Base-by-base conservation (phyloP, 257 asterid genomes). In the Scutellaria minor region DNA sequence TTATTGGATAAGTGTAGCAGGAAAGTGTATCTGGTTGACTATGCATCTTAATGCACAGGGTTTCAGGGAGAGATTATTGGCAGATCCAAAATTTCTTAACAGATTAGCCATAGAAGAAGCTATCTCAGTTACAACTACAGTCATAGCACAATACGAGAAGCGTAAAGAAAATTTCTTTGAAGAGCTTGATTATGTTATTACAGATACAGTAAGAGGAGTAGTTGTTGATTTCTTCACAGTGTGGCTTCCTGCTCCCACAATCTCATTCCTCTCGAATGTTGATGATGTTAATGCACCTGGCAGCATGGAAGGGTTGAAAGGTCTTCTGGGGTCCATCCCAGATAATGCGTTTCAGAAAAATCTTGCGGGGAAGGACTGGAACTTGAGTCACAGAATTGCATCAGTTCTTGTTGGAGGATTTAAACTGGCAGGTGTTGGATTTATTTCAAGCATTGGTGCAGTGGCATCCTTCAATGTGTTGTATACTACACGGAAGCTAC, bases 181-280 rank as follows among this genome's bases (percentile, higher is more conserved):
- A 76, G 99, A 94, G 86, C 82, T 91, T 56, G 99, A 94, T 82
- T 94, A 94, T 58, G 97, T 94, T 56, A 68, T 83, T 50, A 94
- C 99, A 4, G 99, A 94, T 60, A 82, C 96, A 7, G 48, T 83
- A 65, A 83, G 99, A 72, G 99, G 97, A 57, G 63, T 79, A 57
- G 95, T 94, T 47, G 99, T 94, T 9, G 99, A 94, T 76, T 91
- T 94, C 79, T 94, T 91, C 78, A 94, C 99, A 5, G 99, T 91
- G 59, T 94, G 99, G 99, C 95, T 94, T 79, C 99, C 97, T 13
- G 99, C 97, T 27, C 99, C 99, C 67, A 94, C 97, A 0, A 44
- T 88, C 46, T 87, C 99, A 12, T 93, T 93, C 85, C 88, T 91
- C 40, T 77, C 92, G 9, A 74, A 76, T 20, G 79, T 82, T 64